Evolutionary conservation across 1,139 yeast species (phyloP), one percentile per base, ranked within the genome.

Genomic region (Candida dubliniensis): DNA sequence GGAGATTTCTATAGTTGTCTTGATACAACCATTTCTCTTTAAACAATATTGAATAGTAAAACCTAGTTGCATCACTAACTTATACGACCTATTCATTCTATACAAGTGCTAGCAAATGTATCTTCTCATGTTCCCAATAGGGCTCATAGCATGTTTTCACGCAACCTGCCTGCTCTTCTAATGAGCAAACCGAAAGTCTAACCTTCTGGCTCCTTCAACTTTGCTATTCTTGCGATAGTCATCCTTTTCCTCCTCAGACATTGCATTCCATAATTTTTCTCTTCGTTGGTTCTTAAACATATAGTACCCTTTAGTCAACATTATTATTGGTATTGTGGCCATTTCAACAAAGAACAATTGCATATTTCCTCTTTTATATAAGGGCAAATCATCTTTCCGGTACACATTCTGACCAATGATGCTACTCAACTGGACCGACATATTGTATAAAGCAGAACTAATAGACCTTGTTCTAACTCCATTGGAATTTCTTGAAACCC

Each of bases 401-500:
- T 83, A 84, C 18, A 82, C 69, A 52, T 81, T 77, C n/a, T 78
- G 65, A 2, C 76, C 65, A 8, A 76, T 66, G 43, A 83, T 76
- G 36, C 66, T 60, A 1, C 83, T 82, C 1, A 77, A 59, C 58
- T 84, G 89, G 1, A 78, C 81, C 51, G 69, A 70, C 67, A 83
- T 81, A 55, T 83, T 84, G 58, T 81, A 81, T 31, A 82, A 47
- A 0, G 90, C 82, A 2, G 54, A 43, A 14, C 82, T 70, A 10
- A 83, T 76, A 0, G 88, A 76, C 53, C 90, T 67, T 6, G 79
- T 68, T 37, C 81, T 64, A 23, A 84, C 82, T 25, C 83, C 71
- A 51, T 80, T 79, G 10, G 87, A 72, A 53, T 82, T 83, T 42
- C 78, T 63, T 1, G 87, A 80, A 41, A 77, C 74, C 83, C 87